These are phyloP conservation scores for Fusarium haematococcum DNA, from an alignment of 2,329 filamentous ascomycete species.

Conservation along the genomic window DNA sequence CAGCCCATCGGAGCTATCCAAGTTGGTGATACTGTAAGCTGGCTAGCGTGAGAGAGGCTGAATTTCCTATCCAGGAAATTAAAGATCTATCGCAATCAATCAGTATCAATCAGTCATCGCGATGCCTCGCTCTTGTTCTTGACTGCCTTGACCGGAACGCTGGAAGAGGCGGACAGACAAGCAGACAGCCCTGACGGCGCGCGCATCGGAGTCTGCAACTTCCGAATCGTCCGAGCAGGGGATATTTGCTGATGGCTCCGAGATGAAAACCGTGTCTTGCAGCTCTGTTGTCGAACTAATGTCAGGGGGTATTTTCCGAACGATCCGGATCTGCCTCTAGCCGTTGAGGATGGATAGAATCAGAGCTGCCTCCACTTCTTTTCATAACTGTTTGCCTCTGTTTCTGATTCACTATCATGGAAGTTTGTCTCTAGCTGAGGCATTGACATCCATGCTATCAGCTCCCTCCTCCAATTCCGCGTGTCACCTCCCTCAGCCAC, in stretches of 20 bases:
- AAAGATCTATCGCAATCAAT: not conserved
- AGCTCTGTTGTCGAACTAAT: constrained; percentile 2
- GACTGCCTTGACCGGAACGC: not conserved
- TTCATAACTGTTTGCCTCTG: not conserved
- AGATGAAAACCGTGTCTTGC: constrained; percentile 1
- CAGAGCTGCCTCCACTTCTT: not conserved
- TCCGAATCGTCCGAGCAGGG: constrained; percentile 30
- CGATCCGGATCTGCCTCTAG: constrained; percentile 30
- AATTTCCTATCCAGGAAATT: constrained; percentile 25
- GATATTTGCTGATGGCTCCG: not conserved
- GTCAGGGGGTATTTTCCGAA: constrained; percentile 34
- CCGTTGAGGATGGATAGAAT: not conserved
- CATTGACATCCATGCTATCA: not conserved
- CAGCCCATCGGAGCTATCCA: constrained; percentile 8
- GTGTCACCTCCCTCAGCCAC: not conserved
- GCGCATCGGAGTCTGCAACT: constrained; percentile 20
- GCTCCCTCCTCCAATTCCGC: not conserved
- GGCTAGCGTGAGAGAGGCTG: not conserved
- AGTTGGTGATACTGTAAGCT: constrained; percentile 7
- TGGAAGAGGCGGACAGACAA: not conserved
- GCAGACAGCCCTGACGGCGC: not conserved
- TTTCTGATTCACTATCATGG: not conserved
- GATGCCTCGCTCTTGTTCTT: constrained; percentile 4
- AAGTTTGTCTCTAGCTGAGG: not conserved
- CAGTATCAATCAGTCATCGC: constrained; percentile 25